Base-by-base conservation (phyloP, 805 yeast species). In the Saccharomycopsis vini region DNA sequence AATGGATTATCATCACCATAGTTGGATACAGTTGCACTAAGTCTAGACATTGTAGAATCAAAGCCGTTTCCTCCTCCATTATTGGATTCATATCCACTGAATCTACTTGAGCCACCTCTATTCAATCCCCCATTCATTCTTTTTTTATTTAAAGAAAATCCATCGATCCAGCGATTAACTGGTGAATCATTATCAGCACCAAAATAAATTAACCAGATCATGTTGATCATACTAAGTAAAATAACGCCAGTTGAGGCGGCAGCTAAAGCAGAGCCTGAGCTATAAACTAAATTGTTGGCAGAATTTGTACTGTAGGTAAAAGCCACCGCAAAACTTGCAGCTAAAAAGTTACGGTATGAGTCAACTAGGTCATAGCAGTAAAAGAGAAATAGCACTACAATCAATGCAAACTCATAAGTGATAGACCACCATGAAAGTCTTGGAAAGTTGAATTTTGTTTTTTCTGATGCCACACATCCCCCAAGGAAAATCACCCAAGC, bases 381-480 rank as follows among this genome's bases (percentile, higher is more conserved):
- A 50, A 77, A 66, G 44, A 68, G 54, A 34, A 71, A 69, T 47
- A 74, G 69, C 18, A 68, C 59, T 4, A 76, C 53, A 18, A 83
- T 69, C 34, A 86, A 52, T 24, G 85, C 50, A 18, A 88, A 66
- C 62, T 90, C 79, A 57, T 77, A 92, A 2, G 83, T 89, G 4
- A 92, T 61, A 1, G 95, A 95, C 98, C 98, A 92, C 98, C 98
- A 90, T 3, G 92, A 76, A 62, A 90, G 83, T 51, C 77, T 75
- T 1, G 97, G 96, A 57, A 81, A 86, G 4, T 62, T 52, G 42
- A 43, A 43, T 4, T 31, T 32, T 3, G 42, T 37, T 5, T 35
- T 16, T 21, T 53, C 45, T 16, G 61, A 58, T 1, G 83, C 78
- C 16, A 84, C 77, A 13, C 95, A 84, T 2, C 97, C 97, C 2